Conservation (phyloP, 2,329 filamentous ascomycete genomes). For the Biscogniauxia marginata region DNA sequence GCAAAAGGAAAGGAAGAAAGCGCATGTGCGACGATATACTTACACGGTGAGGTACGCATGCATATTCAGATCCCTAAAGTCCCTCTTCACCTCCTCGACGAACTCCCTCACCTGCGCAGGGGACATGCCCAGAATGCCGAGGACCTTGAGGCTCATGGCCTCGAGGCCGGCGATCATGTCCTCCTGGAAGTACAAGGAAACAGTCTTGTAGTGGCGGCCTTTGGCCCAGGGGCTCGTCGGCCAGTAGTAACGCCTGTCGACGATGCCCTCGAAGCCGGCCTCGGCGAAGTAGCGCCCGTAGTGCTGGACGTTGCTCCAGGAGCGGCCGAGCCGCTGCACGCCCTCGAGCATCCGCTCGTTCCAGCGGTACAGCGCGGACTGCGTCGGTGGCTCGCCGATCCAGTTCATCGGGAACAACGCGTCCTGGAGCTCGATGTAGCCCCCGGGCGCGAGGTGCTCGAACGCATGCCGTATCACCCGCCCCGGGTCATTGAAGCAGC, state of each 20-base stretch:
- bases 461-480: conserved; percentile 46
- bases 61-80: conserved; percentile 31
- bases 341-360: conserved; percentile 34
- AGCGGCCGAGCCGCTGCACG: conserved; percentile 24
- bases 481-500: conserved; percentile 49
- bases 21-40: conserved; percentile 8
- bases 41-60: conserved; percentile 36
- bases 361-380: conserved; percentile 33
- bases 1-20: too few species aligned
- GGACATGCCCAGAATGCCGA: conserved; percentile 32
- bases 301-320: conserved; percentile 29
- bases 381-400: conserved; percentile 31
- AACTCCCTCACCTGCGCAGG: conserved; percentile 27
- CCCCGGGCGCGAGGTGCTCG: conserved; percentile 39
- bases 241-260: conserved; percentile 31
- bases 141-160: conserved; percentile 33
- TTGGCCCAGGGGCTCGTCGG: conserved; percentile 38
- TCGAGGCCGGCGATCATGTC: conserved; percentile 32
- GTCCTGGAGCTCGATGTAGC: conserved; percentile 38
- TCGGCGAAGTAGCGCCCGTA: conserved; percentile 31
- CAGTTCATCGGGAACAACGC: conserved; percentile 30
- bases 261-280: conserved; percentile 32
- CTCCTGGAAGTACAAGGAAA: conserved; percentile 32
- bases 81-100: conserved; percentile 31
- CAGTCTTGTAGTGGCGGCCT: conserved; percentile 33